Evolutionary conservation across 2,329 filamentous ascomycete species (phyloP).

Genomic region (Cladophialophora immunda): DNA sequence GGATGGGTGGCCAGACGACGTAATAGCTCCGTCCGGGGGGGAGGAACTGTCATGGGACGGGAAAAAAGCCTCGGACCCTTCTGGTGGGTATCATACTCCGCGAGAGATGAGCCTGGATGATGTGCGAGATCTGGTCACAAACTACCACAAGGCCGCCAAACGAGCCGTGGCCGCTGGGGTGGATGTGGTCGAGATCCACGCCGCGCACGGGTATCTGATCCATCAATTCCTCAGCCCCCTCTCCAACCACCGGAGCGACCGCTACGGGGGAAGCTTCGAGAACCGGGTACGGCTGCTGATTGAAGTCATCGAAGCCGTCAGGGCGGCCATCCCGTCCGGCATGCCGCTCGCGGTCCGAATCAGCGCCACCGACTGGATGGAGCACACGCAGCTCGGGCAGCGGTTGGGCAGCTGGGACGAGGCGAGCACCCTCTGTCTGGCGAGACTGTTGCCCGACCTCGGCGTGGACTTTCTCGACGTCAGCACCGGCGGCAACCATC

Average conservation of each 20-base stretch:
- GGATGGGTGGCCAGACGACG: conserved; percentile 36
- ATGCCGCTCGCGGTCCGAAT: conserved; percentile 79
- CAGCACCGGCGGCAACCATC: conserved; percentile 24
- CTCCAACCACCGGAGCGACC: conserved; percentile 70
- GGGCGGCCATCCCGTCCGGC: conserved; percentile 67
- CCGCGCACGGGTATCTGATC: conserved; percentile 79
- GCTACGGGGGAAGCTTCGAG: conserved; percentile 60
- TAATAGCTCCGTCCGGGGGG: conserved; percentile 33
- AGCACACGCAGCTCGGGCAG: conserved; percentile 47
- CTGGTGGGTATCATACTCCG: conserved; percentile 33
- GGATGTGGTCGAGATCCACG: conserved; percentile 81
- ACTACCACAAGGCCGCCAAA: conserved; percentile 52
- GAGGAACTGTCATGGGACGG: conserved; percentile 32
- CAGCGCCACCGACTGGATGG: conserved; percentile 77
- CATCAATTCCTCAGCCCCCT: conserved; percentile 73
- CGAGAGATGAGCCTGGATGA: conserved; percentile 41
- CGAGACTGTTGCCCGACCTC: conserved; percentile 11
- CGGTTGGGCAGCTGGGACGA: conserved; percentile 72
- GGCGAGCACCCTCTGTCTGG: conserved; percentile 46
- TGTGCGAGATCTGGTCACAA: conserved; percentile 53
- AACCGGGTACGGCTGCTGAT: conserved; percentile 74
- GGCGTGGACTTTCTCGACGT: conserved; percentile 36
- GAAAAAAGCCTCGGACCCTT: conserved; percentile 20
- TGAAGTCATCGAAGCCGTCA: conserved; percentile 70
- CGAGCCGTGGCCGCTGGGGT: conserved; percentile 74